These are phyloP conservation scores for Candida gigantensis DNA, from an alignment of 1,139 yeast species.

Conservation along the genomic window DNA sequence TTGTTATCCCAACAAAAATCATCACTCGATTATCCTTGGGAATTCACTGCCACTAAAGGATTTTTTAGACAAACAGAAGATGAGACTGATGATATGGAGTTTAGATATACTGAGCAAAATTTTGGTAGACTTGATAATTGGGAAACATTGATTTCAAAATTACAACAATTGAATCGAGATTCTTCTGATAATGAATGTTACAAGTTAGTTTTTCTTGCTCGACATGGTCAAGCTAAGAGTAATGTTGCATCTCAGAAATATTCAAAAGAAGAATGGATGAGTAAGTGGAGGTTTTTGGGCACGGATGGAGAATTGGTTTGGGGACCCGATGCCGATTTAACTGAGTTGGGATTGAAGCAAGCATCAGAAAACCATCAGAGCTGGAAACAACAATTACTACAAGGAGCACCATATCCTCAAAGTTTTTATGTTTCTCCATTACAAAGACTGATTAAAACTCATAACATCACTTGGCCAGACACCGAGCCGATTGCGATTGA, in stretches of 20 bases:
- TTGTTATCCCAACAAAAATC: conserved; percentile 8
- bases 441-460: conserved; percentile 60
- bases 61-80: conserved; percentile 53
- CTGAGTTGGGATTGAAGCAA: conserved; percentile 53
- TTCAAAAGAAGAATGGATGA: conserved; percentile 59
- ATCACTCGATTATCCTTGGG: conserved; percentile 29
- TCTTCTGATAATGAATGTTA: conserved; percentile 39
- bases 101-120: conserved; percentile 47
- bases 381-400: conserved; percentile 42
- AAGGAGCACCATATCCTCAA: conserved; percentile 57
- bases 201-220: conserved; percentile 61
- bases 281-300: conserved; percentile 55
- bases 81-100: conserved; percentile 47
- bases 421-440: conserved; percentile 64
- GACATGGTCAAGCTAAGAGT: conserved; percentile 83
- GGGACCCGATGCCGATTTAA: conserved; percentile 72
- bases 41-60: conserved; percentile 46
- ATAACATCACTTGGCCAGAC: conserved; percentile 56
- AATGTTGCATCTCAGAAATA: conserved; percentile 60
- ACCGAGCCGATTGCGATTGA: conserved; percentile 49
- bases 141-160: conserved; percentile 36
- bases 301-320: conserved; percentile 59
- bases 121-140: conserved; percentile 53
- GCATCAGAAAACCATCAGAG: conserved; percentile 47
- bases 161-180: conserved; percentile 37